phyloP scores from a whole-genome alignment of 805 yeast genomes.

The Candida pseudoglaebosa region DNA sequence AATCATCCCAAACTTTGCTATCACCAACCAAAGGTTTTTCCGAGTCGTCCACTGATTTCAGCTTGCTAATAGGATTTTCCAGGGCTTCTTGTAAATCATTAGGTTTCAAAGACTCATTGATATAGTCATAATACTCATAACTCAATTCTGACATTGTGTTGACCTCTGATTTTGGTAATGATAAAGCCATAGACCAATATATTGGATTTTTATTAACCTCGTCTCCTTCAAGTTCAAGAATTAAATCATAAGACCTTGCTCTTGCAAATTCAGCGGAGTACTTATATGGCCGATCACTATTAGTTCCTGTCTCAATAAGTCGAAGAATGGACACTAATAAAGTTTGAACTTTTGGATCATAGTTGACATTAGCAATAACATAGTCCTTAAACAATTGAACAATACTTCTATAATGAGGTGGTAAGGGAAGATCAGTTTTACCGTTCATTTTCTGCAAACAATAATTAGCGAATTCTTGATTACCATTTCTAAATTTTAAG shows the following conservation, averaged over 20 bases:
- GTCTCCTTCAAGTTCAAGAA: constrained; percentile 26
- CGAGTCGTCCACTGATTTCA: constrained; percentile 1
- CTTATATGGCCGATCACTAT: constrained; percentile 3
- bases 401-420: constrained; percentile 28
- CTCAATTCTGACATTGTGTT: constrained; percentile 43
- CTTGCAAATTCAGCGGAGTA: constrained; percentile 44
- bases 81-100: not conserved
- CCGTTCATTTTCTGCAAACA: constrained; percentile 12
- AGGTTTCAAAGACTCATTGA: constrained; percentile 13
- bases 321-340: constrained; percentile 36
- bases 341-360: constrained; percentile 46
- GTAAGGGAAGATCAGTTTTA: constrained; percentile 6
- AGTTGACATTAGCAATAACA: constrained; percentile 49
- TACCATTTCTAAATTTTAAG: constrained; percentile 19
- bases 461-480: constrained; percentile 18
- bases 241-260: constrained; percentile 50
- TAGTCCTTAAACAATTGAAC: constrained; percentile 50
- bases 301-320: constrained; percentile 16
- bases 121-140: constrained; percentile 35
- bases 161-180: constrained; percentile 41
- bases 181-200: constrained; percentile 44
- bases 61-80: not conserved
- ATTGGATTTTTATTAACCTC: constrained; percentile 44
- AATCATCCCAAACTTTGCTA: constrained; percentile 14
- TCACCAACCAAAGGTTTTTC: constrained; percentile 1